phyloP scores from a whole-genome alignment of 768 basidiomycete species.

The Myochromella boudieri region DNA sequence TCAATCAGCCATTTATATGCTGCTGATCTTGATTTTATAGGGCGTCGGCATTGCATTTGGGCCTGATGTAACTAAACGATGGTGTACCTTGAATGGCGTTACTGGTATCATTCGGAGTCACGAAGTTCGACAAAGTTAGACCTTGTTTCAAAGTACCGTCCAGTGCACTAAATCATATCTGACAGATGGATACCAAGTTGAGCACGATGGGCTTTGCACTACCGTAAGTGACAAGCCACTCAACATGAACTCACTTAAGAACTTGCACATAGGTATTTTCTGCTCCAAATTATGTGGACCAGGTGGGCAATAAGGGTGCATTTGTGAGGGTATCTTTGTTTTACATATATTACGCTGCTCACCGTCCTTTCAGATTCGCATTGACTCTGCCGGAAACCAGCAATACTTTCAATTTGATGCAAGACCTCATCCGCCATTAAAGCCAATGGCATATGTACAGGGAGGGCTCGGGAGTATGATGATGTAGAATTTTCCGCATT shows the following conservation, averaged over 20 bases:
- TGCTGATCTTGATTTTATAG: constrained; percentile 35
- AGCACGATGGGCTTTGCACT: constrained; percentile 92
- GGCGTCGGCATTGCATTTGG: constrained; percentile 97
- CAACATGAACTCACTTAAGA: no score
- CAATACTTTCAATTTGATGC: constrained; percentile 84
- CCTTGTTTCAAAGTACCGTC: background rate
- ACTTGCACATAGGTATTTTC: constrained; percentile 83
- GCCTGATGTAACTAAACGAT: constrained; percentile 86
- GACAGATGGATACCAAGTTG: constrained; percentile 88
- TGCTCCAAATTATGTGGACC: constrained; percentile 94
- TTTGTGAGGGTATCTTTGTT: constrained; percentile 52
- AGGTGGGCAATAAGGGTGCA: constrained; percentile 89
- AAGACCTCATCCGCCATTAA: constrained; percentile 83
- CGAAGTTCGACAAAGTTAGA: constrained; percentile 87
- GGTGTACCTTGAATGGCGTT: constrained; percentile 86
- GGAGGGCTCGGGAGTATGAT: constrained; percentile 67
- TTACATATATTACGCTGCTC: constrained; percentile 1
- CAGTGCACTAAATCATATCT: constrained; percentile 4
- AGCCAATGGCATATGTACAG: constrained; percentile 88
- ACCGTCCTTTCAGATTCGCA: constrained; percentile 60
- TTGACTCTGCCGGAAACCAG: constrained; percentile 73
- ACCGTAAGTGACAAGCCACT: constrained; percentile 66
- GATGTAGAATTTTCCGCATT: constrained; percentile 51
- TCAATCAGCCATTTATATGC: constrained; percentile 7
- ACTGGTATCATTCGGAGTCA: constrained; percentile 92